These are phyloP conservation scores for Cichorium intybus DNA, from an alignment of 140 eudicot species.

Conservation along the genomic window DNA sequence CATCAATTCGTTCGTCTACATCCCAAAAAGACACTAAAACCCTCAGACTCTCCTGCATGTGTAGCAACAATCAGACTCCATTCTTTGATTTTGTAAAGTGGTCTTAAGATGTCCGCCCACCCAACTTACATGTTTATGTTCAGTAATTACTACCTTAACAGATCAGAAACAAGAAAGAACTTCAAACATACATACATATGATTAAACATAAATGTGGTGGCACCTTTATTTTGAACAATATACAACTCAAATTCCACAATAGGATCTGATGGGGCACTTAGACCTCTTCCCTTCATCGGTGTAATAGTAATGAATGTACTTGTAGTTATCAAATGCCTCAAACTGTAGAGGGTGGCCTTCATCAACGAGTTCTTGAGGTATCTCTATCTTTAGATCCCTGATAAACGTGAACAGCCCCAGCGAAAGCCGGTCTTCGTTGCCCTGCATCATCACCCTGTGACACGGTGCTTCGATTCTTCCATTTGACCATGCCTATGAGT, in stretches of 20 bases:
- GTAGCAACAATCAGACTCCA: too few relatives aligned
- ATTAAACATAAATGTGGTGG: not conserved
- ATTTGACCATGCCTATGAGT: conserved; percentile 42
- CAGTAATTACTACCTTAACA: not conserved
- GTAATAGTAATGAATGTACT: conserved; percentile 32
- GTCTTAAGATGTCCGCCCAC: not conserved
- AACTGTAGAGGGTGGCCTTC: conserved; percentile 24
- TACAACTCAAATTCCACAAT: conserved; percentile 40
- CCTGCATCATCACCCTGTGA: conserved; percentile 37
- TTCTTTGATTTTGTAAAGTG: too few relatives aligned
- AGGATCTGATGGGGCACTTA: conserved; percentile 37
- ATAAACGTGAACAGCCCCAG: conserved; percentile 35
- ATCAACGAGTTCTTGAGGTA: conserved; percentile 29
- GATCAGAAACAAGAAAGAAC: not conserved
- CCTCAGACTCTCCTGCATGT: too few relatives aligned
- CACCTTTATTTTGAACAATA: not conserved
- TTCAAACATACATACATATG: not conserved
- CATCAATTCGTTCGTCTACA: too few relatives aligned
- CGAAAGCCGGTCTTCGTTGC: conserved; percentile 31
- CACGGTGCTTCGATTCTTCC: conserved; percentile 33
- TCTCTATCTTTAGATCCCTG: conserved; percentile 26
- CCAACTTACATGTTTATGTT: not conserved
- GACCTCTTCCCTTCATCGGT: conserved; percentile 43
- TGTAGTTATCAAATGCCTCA: conserved; percentile 43
- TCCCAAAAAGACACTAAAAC: too few relatives aligned